Base-by-base conservation (phyloP, 2,329 filamentous ascomycete genomes). In the Pyricularia sp. region DNA sequence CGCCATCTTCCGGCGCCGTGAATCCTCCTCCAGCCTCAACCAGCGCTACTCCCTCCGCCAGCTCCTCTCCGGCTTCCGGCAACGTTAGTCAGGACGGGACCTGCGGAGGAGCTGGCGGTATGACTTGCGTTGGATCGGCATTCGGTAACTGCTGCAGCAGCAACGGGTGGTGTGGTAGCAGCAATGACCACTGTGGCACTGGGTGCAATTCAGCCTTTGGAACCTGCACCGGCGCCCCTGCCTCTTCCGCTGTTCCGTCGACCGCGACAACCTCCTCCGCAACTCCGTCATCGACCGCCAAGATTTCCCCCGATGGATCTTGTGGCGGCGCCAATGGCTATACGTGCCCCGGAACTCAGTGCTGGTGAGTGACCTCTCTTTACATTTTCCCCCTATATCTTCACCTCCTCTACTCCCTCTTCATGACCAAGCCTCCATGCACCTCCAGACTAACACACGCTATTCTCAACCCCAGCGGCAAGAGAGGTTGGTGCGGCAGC, bases 401-500 rank as follows among this genome's bases (percentile, higher is more conserved):
- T n/a, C n/a, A 31, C 25, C 30, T n/a, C n/a, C 10, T 61, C n/a
- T n/a, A n/a, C 33, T 20, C n/a, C 63, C 6, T 25, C 2, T 7
- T 50, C 36, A 14, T 20, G 6, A 20, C 20, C 36, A 50, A 14
- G 20, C 4, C 4, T 20, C 36, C 1, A 50, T 50, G 14, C 4
- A 20, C 20, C 1, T 50, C 17, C 14, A 20, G 50, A 10, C 33
- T 30, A 23, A 64, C 63, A 10, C 11, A 10, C 1, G 3, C 25
- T 50, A 1, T 25, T 33, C 9, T 33, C 42, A 28, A 25, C n/a
- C n/a, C 1, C 14, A 66, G 71, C 66, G 70, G 69, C 23, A 55
- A 66, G 36, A 66, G 66, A 28, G 67, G 69, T 50, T 69, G 59
- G 50, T 72, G 71, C 65, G 71, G 71, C 55, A n/a, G 42, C 42